A percentile compares a stretch with the other conserved stretches of the same genome.
Evolutionary conservation across 441 rosid genomes (phyloP).

Genomic region (Arabidopsis hybrid): DNA sequence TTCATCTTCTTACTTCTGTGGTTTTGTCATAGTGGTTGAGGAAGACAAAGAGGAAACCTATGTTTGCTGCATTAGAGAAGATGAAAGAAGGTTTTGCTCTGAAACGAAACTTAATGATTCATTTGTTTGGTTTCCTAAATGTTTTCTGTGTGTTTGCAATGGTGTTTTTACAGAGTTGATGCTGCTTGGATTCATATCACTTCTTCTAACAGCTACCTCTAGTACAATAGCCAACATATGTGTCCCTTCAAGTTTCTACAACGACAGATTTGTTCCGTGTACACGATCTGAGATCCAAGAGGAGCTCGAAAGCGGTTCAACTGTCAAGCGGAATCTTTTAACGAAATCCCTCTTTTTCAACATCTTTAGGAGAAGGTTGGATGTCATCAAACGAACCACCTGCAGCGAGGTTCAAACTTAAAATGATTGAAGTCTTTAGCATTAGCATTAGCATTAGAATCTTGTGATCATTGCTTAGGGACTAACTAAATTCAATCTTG

Average conservation of each 20-base stretch:
- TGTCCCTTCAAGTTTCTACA: conserved; percentile 83
- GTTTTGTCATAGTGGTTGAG: conserved; percentile 70
- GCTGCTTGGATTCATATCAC: conserved; percentile 96
- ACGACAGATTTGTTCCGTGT: conserved; percentile 78
- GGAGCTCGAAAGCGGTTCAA: conserved; percentile 53
- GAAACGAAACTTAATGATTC: background rate
- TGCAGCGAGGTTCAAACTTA: conserved; percentile 65
- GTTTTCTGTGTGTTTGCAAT: background rate
- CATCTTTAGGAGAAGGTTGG: conserved; percentile 63
- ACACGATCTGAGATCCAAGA: conserved; percentile 61
- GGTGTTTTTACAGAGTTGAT: conserved; percentile 71
- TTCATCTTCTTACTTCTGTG: background rate
- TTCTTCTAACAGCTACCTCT: conserved; percentile 87
- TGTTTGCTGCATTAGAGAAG: conserved; percentile 87
- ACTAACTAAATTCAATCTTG: conserved; percentile 1
- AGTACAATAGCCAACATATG: conserved; percentile 79
- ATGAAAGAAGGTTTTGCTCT: conserved; percentile 86
- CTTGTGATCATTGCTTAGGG: conserved; percentile 2
- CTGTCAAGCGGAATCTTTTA: conserved; percentile 58
- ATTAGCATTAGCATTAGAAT: background rate
- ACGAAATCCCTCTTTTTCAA: conserved; percentile 47
- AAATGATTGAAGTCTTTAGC: background rate
- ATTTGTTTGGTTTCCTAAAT: background rate
- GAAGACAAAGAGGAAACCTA: conserved; percentile 80
- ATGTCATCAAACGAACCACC: conserved; percentile 48